Evolutionary conservation across 2,329 filamentous ascomycete species (phyloP), one percentile per base, ranked within the genome.

Genomic region (Albifimbria verrucaria): DNA sequence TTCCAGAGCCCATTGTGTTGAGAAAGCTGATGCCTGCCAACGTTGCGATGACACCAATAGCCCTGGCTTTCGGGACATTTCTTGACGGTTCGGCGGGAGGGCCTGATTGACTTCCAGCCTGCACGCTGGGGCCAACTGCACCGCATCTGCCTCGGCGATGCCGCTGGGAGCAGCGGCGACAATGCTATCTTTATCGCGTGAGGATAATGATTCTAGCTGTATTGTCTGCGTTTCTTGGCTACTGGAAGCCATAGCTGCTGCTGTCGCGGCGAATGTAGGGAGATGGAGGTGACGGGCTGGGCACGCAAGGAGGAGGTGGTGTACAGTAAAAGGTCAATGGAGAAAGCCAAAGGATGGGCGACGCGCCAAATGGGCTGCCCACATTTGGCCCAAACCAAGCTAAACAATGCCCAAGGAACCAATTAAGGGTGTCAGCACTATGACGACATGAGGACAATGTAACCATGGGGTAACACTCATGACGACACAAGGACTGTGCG

Each of bases 1-100:
- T 69, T 21, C 68, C 68, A 15, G 68, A 71, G 9, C 66, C 67
- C 65, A 71, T 68, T 2, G 67, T 68, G 54, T 69, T 69, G 23
- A 71, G 65, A 48, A 70, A 68, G 55, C 55, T 69, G 48, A 71
- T 61, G 23, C 68, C 65, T 0, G 68, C 63, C 6, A 71, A 63
- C 1, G 67, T 70, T 11, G 61, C 48, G 49, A 71, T 70, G 47
- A 70, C 63, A 18, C 58, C 57, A 4, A 66, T 46, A 20, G 54
- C 65, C 22, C 62, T 60, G 20, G 56, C 52, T 20, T 60, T 63
- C 25, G 67, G 67, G 15, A 68, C 23, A 39, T 39, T 39, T 15
- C 11, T 12, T 6, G 11, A 6, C 12, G 32, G 11, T n/a, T 6
- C 12, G 18, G 32, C 32, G 12, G 32, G 12, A 5, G 11, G 12